These are phyloP conservation scores for Elsinoe batatas DNA, from an alignment of 2,329 filamentous ascomycete species.

Conservation along the genomic window DNA sequence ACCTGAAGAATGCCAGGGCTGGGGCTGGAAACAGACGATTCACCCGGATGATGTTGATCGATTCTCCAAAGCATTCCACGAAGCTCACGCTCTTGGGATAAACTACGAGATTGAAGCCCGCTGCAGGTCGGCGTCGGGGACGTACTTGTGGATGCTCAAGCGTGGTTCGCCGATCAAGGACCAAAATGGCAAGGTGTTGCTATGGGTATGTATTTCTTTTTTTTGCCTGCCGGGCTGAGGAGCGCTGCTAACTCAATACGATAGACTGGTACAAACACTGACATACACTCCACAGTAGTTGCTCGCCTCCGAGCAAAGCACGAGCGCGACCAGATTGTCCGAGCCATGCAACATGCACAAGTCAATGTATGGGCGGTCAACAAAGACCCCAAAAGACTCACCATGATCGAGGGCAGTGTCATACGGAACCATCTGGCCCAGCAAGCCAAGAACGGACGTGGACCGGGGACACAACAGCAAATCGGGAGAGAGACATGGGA, in stretches of 20 bases:
- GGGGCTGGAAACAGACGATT: slow-evolving; percentile 12
- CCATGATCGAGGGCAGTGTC: slow-evolving; percentile 11
- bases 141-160: slow-evolving; percentile 11
- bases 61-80: background rate
- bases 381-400: background rate
- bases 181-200: slow-evolving; percentile 9
- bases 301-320: slow-evolving; percentile 1
- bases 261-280: slow-evolving; percentile 12
- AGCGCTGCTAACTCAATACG: background rate
- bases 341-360: slow-evolving; percentile 11
- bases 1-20: slow-evolving; percentile 7
- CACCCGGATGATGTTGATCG: slow-evolving; percentile 8
- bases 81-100: slow-evolving; percentile 1
- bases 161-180: slow-evolving; percentile 10
- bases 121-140: background rate
- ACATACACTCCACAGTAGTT: slow-evolving; percentile 9
- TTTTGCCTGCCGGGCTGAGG: background rate
- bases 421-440: background rate
- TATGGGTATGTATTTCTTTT: background rate
- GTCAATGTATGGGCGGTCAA: slow-evolving; percentile 11
- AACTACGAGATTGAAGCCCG: slow-evolving; percentile 11
- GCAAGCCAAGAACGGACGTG: background rate
- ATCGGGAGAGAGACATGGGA: background rate
- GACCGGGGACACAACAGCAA: background rate
- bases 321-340: slow-evolving; percentile 10